These are phyloP conservation scores for Globisporangium spiculum DNA, from an alignment of 352 stramenopile species.

Conservation along the genomic window DNA sequence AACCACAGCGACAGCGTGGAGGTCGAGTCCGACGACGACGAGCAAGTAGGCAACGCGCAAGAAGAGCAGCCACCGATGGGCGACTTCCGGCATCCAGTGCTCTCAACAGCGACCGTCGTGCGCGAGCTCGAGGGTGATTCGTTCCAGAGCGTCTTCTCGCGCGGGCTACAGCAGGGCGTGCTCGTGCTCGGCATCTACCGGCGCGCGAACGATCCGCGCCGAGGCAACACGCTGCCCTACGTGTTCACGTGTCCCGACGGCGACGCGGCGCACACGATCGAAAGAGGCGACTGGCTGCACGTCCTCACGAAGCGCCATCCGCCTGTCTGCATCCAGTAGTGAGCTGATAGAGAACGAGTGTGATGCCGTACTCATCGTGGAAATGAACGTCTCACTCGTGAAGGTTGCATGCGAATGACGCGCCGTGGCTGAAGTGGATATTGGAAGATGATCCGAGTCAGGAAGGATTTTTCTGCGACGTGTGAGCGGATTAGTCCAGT, in stretches of 20 bases:
- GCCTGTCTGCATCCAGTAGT: constrained; percentile 32
- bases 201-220: constrained; percentile 26
- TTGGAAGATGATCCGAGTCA: not conserved
- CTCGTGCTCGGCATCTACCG: constrained; percentile 52
- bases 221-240: constrained; percentile 51
- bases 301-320: constrained; percentile 29
- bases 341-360: not conserved
- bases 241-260: constrained; percentile 51
- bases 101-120: constrained; percentile 30
- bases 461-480: not conserved
- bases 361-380: not conserved
- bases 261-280: constrained; percentile 25
- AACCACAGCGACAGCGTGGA: not conserved
- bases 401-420: not conserved
- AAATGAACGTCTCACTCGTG: not conserved
- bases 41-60: constrained; percentile 12
- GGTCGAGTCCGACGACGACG: not conserved
- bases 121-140: constrained; percentile 29
- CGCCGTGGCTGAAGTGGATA: not conserved
- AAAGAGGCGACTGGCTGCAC: constrained; percentile 39
- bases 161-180: constrained; percentile 34
- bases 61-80: constrained; percentile 5
- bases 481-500: not conserved
- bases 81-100: constrained; percentile 26
- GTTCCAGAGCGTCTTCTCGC: constrained; percentile 41